Percentiles rank a stretch among this genome's conserved stretches.
Evolutionary conservation across 495 filamentous ascomycete species (phyloP).

Genomic region (Xylaria bambusicola): DNA sequence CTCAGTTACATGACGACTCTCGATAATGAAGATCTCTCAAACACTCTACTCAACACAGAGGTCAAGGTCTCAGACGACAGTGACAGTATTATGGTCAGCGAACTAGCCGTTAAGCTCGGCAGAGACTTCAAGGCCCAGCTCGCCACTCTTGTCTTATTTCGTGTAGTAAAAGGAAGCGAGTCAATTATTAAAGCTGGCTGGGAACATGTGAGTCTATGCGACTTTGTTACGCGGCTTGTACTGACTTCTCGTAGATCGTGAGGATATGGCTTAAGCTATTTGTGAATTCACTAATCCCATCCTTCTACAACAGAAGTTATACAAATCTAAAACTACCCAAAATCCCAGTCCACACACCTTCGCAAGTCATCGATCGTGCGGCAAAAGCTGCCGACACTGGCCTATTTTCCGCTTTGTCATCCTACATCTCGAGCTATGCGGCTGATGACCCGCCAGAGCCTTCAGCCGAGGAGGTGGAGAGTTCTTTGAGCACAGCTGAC

Average conservation of each 20-base stretch:
- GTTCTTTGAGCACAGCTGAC: slow-evolving; percentile 90
- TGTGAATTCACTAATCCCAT: slow-evolving; percentile 88
- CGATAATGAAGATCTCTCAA: slow-evolving; percentile 70
- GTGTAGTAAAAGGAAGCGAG: slow-evolving; percentile 84
- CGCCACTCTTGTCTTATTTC: slow-evolving; percentile 90
- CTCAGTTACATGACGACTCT: slow-evolving; percentile 89
- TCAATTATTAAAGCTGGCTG: slow-evolving; percentile 73
- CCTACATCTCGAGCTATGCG: slow-evolving; percentile 97
- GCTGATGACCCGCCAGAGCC: slow-evolving; percentile 97
- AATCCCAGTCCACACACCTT: slow-evolving; percentile 89
- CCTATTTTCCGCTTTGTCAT: slow-evolving; percentile 89
- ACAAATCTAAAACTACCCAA: slow-evolving; percentile 73
- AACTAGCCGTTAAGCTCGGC: slow-evolving; percentile 95
- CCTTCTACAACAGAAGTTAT: slow-evolving; percentile 73
- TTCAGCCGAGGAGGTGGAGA: slow-evolving; percentile 95
- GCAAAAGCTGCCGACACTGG: slow-evolving; percentile 75
- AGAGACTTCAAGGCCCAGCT: slow-evolving; percentile 91
- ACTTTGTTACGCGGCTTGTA: slow-evolving; percentile 19
- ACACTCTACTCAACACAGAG: slow-evolving; percentile 91
- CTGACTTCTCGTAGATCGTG: slow-evolving; percentile 60
- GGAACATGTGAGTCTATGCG: slow-evolving; percentile 65
- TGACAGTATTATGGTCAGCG: slow-evolving; percentile 97
- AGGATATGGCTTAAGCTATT: slow-evolving; percentile 95
- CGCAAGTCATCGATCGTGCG: slow-evolving; percentile 87
- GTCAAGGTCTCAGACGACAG: slow-evolving; percentile 88